phyloP scores from a whole-genome alignment of 148 eudicot genomes.

The Camellia sinensis region DNA sequence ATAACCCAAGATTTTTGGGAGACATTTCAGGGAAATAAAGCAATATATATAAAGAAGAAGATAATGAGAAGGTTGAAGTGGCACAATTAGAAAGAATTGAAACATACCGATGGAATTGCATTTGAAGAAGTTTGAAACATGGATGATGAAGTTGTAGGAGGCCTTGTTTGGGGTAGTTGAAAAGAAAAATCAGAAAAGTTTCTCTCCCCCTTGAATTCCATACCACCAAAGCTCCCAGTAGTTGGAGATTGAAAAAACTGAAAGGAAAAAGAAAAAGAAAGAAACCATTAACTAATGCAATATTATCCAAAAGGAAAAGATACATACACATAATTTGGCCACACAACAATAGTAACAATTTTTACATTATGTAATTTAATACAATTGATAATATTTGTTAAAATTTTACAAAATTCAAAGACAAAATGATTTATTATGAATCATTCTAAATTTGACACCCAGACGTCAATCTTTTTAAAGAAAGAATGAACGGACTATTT shows the following conservation, averaged over 20 bases:
- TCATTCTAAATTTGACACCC: too few relatives aligned
- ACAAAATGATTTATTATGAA: too few relatives aligned
- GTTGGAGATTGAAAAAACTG: conserved; percentile 70
- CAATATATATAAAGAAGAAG: background rate
- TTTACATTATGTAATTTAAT: too few relatives aligned
- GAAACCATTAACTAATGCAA: background rate
- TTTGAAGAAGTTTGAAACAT: conserved; percentile 23
- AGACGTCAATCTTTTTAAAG: too few relatives aligned
- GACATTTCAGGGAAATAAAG: background rate
- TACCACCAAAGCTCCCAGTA: conserved; percentile 51
- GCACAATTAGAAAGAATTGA: background rate
- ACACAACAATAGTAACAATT: background rate
- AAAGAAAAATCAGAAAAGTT: conserved; percentile 52
- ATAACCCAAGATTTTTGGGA: too few relatives aligned
- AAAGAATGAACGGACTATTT: too few relatives aligned
- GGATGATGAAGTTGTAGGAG: conserved; percentile 23
- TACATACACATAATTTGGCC: background rate
- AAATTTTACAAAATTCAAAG: too few relatives aligned
- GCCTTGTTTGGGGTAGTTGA: conserved; percentile 35
- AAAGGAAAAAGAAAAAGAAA: conserved; percentile 5
- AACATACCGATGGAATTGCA: conserved; percentile 34
- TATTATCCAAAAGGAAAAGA: background rate
- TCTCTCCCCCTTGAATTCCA: conserved; percentile 31
- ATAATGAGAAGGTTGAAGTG: background rate
- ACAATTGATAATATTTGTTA: too few relatives aligned